Conservation (phyloP, 225 moss, liverwort and hornwort genomes). For the Straminergon stramineum region DNA sequence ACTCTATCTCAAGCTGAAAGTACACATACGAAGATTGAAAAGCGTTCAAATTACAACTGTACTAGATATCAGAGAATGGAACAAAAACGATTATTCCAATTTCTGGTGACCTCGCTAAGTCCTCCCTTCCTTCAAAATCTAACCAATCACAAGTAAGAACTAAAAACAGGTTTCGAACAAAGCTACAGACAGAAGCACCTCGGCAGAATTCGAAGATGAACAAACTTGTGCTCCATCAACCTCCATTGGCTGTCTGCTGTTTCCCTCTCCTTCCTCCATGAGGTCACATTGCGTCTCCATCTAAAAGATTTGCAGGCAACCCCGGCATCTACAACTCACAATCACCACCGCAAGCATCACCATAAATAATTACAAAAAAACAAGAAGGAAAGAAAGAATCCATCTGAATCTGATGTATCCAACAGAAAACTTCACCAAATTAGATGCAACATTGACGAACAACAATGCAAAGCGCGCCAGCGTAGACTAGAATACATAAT, state of each 20-base stretch:
- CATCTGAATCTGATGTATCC: not conserved
- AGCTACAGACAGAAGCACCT: not conserved
- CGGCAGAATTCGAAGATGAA: not conserved
- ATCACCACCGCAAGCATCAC: not conserved
- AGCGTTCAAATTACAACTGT: not conserved
- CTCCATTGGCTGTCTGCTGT: not conserved
- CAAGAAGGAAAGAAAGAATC: not conserved
- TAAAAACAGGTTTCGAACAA: not conserved
- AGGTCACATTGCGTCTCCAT: slow-evolving; percentile 4
- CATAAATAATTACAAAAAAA: too few species aligned
- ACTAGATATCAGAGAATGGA: not conserved
- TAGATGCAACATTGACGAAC: not conserved
- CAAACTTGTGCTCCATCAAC: not conserved
- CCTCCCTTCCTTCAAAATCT: not conserved
- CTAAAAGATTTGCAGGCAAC: not conserved
- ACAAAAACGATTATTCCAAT: not conserved
- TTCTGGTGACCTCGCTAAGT: not conserved
- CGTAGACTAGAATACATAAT: not conserved
- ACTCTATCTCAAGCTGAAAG: not conserved
- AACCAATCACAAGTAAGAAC: not conserved
- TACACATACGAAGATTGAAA: not conserved
- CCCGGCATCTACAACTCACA: not conserved
- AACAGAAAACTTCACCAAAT: not conserved
- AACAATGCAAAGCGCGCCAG: not conserved
- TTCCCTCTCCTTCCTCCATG: not conserved